phyloP scores from a whole-genome alignment of 768 basidiomycete species.

The Pilatotrama ljubarskyi region DNA sequence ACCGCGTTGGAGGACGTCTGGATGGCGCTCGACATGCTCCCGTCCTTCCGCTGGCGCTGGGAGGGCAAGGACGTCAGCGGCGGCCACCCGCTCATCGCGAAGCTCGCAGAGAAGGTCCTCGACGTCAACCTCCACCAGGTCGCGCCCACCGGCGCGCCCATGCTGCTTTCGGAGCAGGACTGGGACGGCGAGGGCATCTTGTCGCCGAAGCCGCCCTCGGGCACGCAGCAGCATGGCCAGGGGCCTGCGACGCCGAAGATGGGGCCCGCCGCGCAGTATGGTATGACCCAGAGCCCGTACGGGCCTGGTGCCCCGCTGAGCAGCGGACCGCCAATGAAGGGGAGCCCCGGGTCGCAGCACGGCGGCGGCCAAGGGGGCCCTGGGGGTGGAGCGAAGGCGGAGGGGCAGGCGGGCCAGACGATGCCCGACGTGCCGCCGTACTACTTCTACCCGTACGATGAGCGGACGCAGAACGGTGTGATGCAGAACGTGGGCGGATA shows the following conservation, averaged over 20 bases:
- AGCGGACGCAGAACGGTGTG: slow-evolving; percentile 21
- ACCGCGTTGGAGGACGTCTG: slow-evolving; percentile 80
- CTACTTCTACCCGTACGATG: slow-evolving; percentile 76
- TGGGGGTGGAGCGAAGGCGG: slow-evolving; percentile 9
- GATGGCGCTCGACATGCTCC: slow-evolving; percentile 86
- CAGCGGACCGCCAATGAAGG: slow-evolving; percentile 1
- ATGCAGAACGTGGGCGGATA: slow-evolving; percentile 41
- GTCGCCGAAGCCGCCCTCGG: slow-evolving; percentile 17
- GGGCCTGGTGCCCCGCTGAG: slow-evolving; percentile 25
- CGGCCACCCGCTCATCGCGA: slow-evolving; percentile 81
- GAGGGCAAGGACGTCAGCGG: slow-evolving; percentile 80
- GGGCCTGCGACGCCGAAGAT: slow-evolving; percentile 34
- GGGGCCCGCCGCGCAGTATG: slow-evolving; percentile 37
- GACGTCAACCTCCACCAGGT: slow-evolving; percentile 68
- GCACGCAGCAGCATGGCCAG: slow-evolving; percentile 7
- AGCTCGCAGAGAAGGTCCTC: slow-evolving; percentile 80
- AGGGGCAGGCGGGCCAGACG: slow-evolving; percentile 24
- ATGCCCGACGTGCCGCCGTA: slow-evolving; percentile 69
- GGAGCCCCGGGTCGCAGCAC: slow-evolving; percentile 5
- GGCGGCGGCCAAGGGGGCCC: neutral
- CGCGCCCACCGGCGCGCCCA: slow-evolving; percentile 38
- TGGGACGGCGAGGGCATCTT: slow-evolving; percentile 44
- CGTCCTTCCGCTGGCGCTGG: slow-evolving; percentile 91
- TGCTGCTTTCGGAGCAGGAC: slow-evolving; percentile 44
- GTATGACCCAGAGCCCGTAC: slow-evolving; percentile 29